These are phyloP conservation scores for Coffea canephora DNA, from an alignment of 257 asterid species.

Conservation along the genomic window DNA sequence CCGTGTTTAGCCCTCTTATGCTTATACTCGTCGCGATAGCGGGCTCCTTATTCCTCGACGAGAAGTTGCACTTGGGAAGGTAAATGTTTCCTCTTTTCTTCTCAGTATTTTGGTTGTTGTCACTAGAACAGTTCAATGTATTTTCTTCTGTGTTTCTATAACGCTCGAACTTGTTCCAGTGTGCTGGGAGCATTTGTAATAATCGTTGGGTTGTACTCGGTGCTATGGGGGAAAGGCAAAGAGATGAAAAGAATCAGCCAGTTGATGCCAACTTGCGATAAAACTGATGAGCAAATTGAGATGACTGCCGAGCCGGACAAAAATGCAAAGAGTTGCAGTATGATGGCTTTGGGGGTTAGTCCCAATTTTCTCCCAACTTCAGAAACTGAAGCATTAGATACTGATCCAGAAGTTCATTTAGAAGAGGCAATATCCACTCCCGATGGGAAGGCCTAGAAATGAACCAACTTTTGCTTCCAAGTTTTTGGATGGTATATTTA, in stretches of 20 bases:
- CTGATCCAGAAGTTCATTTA: neutral
- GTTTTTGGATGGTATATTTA: no score
- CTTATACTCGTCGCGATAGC: constrained; percentile 64
- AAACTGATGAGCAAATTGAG: neutral
- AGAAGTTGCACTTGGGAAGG: constrained; percentile 65
- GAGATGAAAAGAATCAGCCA: constrained; percentile 43
- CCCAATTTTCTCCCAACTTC: constrained; percentile 1
- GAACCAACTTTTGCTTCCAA: no score
- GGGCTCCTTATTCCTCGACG: constrained; percentile 54
- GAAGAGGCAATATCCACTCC: neutral
- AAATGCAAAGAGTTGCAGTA: constrained; percentile 9
- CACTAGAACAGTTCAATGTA: neutral
- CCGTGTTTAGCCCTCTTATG: constrained; percentile 59
- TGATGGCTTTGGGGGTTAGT: neutral
- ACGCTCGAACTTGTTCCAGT: constrained; percentile 6
- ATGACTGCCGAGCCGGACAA: neutral
- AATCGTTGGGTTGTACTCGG: constrained; percentile 50
- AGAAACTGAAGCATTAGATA: neutral
- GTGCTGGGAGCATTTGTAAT: constrained; percentile 59
- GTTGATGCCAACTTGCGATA: constrained; percentile 22
- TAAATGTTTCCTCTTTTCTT: constrained; percentile 5
- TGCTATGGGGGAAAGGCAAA: constrained; percentile 64
- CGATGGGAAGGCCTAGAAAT: neutral
- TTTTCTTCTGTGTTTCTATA: neutral
- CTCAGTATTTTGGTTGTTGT: no score